Evolutionary conservation across 768 basidiomycete genomes (phyloP).

Genomic region (Lentinula edodes): DNA sequence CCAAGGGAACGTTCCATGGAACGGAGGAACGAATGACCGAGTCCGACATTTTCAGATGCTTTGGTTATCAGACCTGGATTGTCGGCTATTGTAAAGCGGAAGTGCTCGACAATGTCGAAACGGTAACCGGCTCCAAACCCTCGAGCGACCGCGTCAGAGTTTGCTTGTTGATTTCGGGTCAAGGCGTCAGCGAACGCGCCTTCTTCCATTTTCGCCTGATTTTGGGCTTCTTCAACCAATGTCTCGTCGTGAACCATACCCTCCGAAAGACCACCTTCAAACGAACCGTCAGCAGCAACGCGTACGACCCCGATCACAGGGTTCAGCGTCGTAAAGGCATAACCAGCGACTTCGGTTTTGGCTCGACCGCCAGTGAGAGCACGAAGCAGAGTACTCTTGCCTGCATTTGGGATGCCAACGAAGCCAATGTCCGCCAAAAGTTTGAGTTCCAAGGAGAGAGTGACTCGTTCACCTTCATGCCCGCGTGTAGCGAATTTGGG

Average conservation of each 20-base stretch:
- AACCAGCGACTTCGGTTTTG: constrained; percentile 79
- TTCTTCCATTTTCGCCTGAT: constrained; percentile 40
- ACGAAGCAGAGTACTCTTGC: constrained; percentile 85
- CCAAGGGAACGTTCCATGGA: constrained; percentile 90
- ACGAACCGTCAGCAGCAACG: constrained; percentile 72
- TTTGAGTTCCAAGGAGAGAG: constrained; percentile 89
- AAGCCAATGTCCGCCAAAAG: constrained; percentile 92
- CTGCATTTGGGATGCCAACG: constrained; percentile 95
- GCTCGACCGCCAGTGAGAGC: constrained; percentile 85
- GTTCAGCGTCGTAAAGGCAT: constrained; percentile 94
- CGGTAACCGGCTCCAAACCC: constrained; percentile 34
- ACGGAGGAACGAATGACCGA: constrained; percentile 91
- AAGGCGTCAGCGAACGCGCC: constrained; percentile 46
- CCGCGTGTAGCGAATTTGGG: constrained; percentile 87
- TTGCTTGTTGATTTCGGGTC: constrained; percentile 41
- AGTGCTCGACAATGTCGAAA: constrained; percentile 63
- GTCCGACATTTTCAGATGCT: constrained; percentile 84
- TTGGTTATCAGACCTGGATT: constrained; percentile 89
- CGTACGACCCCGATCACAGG: constrained; percentile 90
- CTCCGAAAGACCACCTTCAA: constrained; percentile 52
- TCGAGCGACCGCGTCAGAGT: not conserved
- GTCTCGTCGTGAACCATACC: constrained; percentile 65
- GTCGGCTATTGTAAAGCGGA: constrained; percentile 94
- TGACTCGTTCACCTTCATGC: constrained; percentile 67
- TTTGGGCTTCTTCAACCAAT: constrained; percentile 41